Evolutionary conservation across 139 green algal genomes (phyloP), one percentile per base, ranked within the genome.

Genomic region (Mesotaenium endlicherianum): DNA sequence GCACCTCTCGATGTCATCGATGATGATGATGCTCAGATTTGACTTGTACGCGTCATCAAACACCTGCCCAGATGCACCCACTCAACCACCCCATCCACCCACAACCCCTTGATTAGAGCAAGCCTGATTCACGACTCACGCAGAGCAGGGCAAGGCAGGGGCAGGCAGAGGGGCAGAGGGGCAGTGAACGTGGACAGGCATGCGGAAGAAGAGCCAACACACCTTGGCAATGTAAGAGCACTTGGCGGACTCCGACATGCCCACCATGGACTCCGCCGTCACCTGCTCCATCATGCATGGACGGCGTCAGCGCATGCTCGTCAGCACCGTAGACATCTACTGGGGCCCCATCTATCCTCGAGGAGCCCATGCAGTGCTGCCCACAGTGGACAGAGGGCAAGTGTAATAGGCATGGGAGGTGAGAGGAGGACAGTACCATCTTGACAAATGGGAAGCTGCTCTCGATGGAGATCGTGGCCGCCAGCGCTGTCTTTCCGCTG

Each of bases 21-120:
- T 84, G 30, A 99, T 88, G 34, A 99, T 94, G 31, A 98, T 90
- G 17, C 89, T 95, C 34, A 98, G 77, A 0, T 93, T 90, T 0
- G 92, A 97, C 89, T 91, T 95, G 89, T 97, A 96, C 0, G 96
- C 95, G 79, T 99, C 96, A 42, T 98, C 96, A 88, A 99, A 86
- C 39, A 86, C 70, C 80, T 86, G 70, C 11, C n/a, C 38, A 97
- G 11, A 96, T 6, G 50, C 50, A 20, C 50, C 50, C 26, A 64
- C 50, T 26, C 50, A 64, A 26, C 26, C 20, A 64, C 20, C 50
- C 26, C 50, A n/a, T n/a, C n/a, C n/a, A n/a, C n/a, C n/a, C n/a
- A n/a, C n/a, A n/a, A n/a, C n/a, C n/a, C n/a, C n/a, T n/a, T n/a
- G n/a, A n/a, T n/a, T n/a, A n/a, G n/a, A n/a, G n/a, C n/a, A n/a